phyloP scores from a whole-genome alignment of 2,329 filamentous ascomycete species.

The Cladosporium colombiae region DNA sequence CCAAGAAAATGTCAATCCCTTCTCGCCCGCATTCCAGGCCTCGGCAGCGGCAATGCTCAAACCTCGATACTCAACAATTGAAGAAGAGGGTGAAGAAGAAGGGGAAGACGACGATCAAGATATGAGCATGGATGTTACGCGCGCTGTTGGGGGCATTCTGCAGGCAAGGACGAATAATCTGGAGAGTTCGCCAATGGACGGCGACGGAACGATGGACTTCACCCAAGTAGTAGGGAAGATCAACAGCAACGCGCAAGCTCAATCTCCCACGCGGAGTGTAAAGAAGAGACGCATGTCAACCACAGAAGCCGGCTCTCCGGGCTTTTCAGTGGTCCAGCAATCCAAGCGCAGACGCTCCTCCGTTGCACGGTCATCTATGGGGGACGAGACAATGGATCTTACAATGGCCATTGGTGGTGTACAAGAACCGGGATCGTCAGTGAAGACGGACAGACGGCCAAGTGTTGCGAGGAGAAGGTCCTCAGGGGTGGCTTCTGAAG shows the following conservation, averaged over 20 bases:
- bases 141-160: conserved; percentile 77
- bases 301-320: conserved; percentile 38
- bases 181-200: conserved; percentile 41
- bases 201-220: conserved; percentile 57
- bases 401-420: conserved; percentile 42
- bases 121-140: conserved; percentile 93
- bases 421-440: conserved; percentile 28
- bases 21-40: conserved; percentile 47
- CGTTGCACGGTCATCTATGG: conserved; percentile 38
- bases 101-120: conserved; percentile 55
- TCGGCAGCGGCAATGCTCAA: conserved; percentile 28
- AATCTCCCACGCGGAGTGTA: conserved; percentile 36
- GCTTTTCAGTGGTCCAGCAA: conserved; percentile 20
- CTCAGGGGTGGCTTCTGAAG: conserved; percentile 37
- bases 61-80: conserved; percentile 28
- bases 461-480: conserved; percentile 40
- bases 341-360: conserved; percentile 43
- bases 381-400: conserved; percentile 46
- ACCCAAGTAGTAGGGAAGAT: conserved; percentile 57
- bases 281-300: conserved; percentile 48
- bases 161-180: conserved; percentile 41
- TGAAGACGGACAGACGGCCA: conserved; percentile 30
- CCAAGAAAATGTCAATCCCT: conserved; percentile 54
- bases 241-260: conserved; percentile 35
- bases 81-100: conserved; percentile 55